Evolutionary conservation across 257 asterid species (phyloP).

Genomic region (Pogostemon cablin): DNA sequence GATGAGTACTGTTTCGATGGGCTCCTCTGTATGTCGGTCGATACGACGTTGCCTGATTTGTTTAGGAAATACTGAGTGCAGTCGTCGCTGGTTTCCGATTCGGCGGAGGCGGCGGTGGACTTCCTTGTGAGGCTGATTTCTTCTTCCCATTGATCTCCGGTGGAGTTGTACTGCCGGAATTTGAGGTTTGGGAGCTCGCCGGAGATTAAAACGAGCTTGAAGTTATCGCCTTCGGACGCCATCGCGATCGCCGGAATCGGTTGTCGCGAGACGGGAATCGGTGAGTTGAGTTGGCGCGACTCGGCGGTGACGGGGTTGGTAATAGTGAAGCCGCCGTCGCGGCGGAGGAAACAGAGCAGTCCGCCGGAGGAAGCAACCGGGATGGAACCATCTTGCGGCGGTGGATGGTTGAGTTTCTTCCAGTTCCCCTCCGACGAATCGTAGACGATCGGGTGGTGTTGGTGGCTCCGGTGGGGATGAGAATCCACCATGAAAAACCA

Average conservation of each 20-base stretch:
- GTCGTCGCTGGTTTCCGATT: slow-evolving; percentile 30
- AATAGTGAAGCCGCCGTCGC: slow-evolving; percentile 42
- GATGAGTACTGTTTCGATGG: slow-evolving; percentile 85
- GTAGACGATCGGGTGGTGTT: slow-evolving; percentile 42
- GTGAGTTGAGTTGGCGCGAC: slow-evolving; percentile 35
- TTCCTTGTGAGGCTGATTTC: slow-evolving; percentile 39
- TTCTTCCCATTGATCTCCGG: slow-evolving; percentile 50
- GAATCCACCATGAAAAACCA: slow-evolving; percentile 82
- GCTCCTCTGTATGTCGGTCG: slow-evolving; percentile 63
- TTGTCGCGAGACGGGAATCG: slow-evolving; percentile 23
- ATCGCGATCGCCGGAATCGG: slow-evolving; percentile 64
- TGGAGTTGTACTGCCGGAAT: slow-evolving; percentile 49
- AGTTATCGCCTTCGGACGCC: slow-evolving; percentile 42
- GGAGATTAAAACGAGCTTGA: slow-evolving; percentile 48
- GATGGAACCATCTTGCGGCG: slow-evolving; percentile 30
- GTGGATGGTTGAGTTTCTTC: slow-evolving; percentile 47
- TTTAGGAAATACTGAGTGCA: slow-evolving; percentile 63
- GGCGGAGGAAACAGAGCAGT: slow-evolving; percentile 56
- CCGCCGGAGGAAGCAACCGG: slow-evolving; percentile 91
- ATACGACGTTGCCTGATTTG: slow-evolving; percentile 80
- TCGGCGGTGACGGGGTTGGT: slow-evolving; percentile 61
- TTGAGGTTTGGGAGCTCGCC: slow-evolving; percentile 61
- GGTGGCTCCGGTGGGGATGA: slow-evolving; percentile 26
- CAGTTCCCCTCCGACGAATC: slow-evolving; percentile 66
- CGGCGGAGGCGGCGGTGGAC: slow-evolving; percentile 6